phyloP scores from a whole-genome alignment of 1,139 yeast genomes.

The Yamadazyma aaseri region DNA sequence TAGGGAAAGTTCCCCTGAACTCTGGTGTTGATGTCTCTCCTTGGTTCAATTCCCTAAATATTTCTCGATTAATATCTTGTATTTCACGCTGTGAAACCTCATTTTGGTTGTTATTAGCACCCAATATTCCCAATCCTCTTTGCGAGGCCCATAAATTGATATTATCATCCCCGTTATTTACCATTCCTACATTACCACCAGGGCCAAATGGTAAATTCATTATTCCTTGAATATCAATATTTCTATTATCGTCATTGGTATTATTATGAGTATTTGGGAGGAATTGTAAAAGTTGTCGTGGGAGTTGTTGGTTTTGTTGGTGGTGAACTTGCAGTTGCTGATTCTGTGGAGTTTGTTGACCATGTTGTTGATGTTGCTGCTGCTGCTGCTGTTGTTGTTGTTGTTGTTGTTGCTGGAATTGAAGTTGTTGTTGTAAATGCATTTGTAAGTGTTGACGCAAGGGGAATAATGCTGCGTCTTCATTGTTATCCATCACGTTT shows the following conservation, averaged over 20 bases:
- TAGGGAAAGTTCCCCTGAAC: slow-evolving; percentile 39
- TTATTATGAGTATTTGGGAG: not conserved
- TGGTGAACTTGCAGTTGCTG: no score
- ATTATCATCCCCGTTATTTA: slow-evolving; percentile 20
- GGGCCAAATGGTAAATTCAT: slow-evolving; percentile 4
- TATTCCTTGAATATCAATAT: slow-evolving; percentile 4
- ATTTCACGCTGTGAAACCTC: slow-evolving; percentile 24
- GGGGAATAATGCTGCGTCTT: slow-evolving; percentile 1
- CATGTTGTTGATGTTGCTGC: slow-evolving; percentile 1
- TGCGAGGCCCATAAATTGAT: slow-evolving; percentile 31
- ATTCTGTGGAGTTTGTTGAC: not conserved
- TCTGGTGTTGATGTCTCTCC: slow-evolving; percentile 38
- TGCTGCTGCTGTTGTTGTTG: no score
- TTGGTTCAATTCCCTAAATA: slow-evolving; percentile 33
- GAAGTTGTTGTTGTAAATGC: slow-evolving; percentile 4
- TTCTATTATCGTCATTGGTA: slow-evolving; percentile 6
- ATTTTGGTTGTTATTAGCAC: slow-evolving; percentile 8
- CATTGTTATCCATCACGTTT: not conserved
- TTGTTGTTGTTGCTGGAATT: slow-evolving; percentile 2
- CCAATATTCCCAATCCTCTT: slow-evolving; percentile 33
- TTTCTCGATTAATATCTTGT: slow-evolving; percentile 34
- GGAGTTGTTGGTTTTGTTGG: no score
- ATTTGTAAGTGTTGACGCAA: slow-evolving; percentile 3
- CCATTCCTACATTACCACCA: slow-evolving; percentile 2
- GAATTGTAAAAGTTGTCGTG: not conserved